phyloP scores from a whole-genome alignment of 352 stramenopile genomes.

The Globisporangium cederbergense region DNA sequence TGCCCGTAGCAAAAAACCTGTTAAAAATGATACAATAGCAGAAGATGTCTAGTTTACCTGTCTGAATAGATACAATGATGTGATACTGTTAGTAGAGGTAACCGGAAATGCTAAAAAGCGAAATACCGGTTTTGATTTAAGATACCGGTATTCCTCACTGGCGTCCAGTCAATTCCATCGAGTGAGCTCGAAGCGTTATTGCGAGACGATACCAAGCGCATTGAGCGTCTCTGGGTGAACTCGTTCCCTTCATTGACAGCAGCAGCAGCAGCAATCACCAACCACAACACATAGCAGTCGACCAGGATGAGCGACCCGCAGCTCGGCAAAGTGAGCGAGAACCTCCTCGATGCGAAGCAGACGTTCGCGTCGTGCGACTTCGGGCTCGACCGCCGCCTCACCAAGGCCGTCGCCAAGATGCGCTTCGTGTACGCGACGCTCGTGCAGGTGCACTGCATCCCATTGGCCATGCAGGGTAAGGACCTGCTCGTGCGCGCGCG shows the following conservation, averaged over 20 bases:
- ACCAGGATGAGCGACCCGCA: constrained; percentile 19
- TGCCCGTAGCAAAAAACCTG: not conserved
- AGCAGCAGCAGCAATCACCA: constrained; percentile 8
- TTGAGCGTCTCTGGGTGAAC: not conserved
- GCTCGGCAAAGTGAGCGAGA: constrained; percentile 59
- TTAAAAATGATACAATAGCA: not conserved
- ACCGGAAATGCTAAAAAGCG: not conserved
- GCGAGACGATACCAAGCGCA: not conserved
- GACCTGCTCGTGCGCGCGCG: constrained; percentile 91
- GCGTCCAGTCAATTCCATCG: constrained; percentile 14
- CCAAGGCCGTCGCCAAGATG: constrained; percentile 92
- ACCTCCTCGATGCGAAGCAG: constrained; percentile 75
- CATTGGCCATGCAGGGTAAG: constrained; percentile 90
- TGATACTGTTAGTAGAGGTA: not conserved
- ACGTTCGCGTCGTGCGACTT: constrained; percentile 80
- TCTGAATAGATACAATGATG: not conserved
- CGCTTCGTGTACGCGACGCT: constrained; percentile 92
- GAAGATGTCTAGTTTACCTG: no score
- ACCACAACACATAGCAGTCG: not conserved
- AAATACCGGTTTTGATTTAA: not conserved
- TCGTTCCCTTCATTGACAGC: not conserved
- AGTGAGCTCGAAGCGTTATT: constrained; percentile 12
- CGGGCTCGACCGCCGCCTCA: constrained; percentile 89
- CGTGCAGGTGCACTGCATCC: constrained; percentile 95
- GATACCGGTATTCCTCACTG: constrained; percentile 6